phyloP scores from a whole-genome alignment of 2,329 filamentous ascomycete species.

The Pyrenophora seminiperda region DNA sequence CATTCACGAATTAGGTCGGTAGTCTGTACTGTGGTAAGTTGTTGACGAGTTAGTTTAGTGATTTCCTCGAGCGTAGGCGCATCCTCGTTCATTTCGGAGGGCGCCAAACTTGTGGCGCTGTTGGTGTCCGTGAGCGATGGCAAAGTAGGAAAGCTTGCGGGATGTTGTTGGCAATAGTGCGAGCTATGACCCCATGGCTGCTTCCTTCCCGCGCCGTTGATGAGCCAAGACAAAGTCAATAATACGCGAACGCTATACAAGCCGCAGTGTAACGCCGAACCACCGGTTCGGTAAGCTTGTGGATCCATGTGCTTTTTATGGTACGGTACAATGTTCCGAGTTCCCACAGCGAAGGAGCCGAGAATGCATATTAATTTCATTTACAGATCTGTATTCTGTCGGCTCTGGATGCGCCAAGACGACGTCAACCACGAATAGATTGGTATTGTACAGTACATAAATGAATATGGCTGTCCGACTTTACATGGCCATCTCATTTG shows the following conservation, averaged over 20 bases:
- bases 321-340: conserved; percentile 1
- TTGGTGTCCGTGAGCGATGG: not conserved
- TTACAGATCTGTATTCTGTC: conserved; percentile 13
- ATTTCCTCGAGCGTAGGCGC: conserved; percentile 34
- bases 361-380: conserved; percentile 19
- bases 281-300: conserved; percentile 10
- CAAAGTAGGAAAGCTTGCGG: not conserved
- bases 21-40: conserved; percentile 27
- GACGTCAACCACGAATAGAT: conserved; percentile 2
- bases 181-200: conserved; percentile 11
- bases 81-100: conserved; percentile 12
- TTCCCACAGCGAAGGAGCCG: conserved; percentile 7
- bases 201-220: conserved; percentile 17
- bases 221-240: conserved; percentile 15
- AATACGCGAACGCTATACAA: conserved; percentile 14
- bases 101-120: not conserved
- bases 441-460: conserved; percentile 11
- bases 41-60: conserved; percentile 28
- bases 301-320: not conserved
- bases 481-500: not conserved
- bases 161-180: conserved; percentile 9
- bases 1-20: conserved; percentile 47
- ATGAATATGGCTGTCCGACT: conserved; percentile 3
- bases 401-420: conserved; percentile 18
- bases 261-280: not conserved